Percentiles rank a stretch among this genome's conserved stretches.
These are phyloP conservation scores for Phialemonium atrogriseum DNA, from an alignment of 2,329 filamentous ascomycete species.

Conservation along the genomic window DNA sequence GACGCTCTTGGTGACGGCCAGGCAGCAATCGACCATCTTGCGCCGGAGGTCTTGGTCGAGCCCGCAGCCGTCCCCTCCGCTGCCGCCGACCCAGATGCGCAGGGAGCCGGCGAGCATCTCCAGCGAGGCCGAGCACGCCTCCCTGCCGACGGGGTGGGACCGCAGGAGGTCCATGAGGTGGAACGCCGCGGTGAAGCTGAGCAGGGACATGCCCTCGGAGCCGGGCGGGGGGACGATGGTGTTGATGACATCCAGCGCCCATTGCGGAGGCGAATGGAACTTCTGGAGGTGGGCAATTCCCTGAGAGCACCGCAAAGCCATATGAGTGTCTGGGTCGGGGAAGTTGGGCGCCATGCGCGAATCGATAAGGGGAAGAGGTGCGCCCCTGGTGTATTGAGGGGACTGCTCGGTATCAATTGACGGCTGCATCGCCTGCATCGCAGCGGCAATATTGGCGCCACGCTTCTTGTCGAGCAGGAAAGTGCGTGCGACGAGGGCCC, in stretches of 20 bases:
- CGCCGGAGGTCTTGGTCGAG: conserved; percentile 43
- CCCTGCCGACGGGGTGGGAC: conserved; percentile 35
- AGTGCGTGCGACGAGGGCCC: conserved; percentile 51
- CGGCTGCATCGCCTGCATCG: conserved; percentile 43
- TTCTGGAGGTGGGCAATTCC: conserved; percentile 50
- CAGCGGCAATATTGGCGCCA: conserved; percentile 46
- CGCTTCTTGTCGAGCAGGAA: conserved; percentile 46
- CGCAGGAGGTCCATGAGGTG: conserved; percentile 48
- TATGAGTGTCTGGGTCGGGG: conserved; percentile 42
- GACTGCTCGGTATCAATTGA: conserved; percentile 24
- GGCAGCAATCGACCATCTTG: conserved; percentile 46
- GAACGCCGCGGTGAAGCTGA: conserved; percentile 52
- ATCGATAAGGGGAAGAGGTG: conserved; percentile 37
- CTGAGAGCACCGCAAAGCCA: conserved; percentile 52
- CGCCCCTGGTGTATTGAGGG: conserved; percentile 17
- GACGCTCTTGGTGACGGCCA: conserved; percentile 45
- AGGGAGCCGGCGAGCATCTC: conserved; percentile 50
- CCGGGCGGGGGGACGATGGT: conserved; percentile 35
- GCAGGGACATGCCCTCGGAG: conserved; percentile 36
- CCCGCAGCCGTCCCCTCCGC: conserved; percentile 40
- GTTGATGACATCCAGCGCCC: conserved; percentile 39
- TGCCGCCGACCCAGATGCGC: conserved; percentile 52
- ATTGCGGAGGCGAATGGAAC: conserved; percentile 29
- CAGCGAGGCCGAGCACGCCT: conserved; percentile 37
- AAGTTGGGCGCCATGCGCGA: conserved; percentile 30